A percentile compares a stretch with the other conserved stretches of the same genome.
These are phyloP conservation scores for Daldinia vernicosa DNA, from an alignment of 495 filamentous ascomycete genomes.

Conservation along the genomic window DNA sequence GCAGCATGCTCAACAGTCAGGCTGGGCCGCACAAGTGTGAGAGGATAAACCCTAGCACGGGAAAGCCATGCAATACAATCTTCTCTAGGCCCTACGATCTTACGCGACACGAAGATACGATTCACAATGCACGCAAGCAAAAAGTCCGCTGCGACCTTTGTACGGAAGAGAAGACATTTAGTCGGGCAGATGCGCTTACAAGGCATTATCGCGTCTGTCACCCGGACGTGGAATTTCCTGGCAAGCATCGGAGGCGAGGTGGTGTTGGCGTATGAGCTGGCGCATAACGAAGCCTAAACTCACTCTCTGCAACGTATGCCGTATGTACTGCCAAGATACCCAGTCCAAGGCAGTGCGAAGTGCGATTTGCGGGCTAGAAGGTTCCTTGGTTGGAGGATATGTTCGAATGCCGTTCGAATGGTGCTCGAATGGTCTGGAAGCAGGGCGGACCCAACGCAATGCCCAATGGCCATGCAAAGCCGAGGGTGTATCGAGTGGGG, in stretches of 20 bases:
- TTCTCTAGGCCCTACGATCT: conserved; percentile 99
- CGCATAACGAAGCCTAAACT: conserved; percentile 10
- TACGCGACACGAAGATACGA: conserved; percentile 96
- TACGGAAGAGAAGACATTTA: conserved; percentile 98
- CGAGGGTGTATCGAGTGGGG: conserved; percentile 34
- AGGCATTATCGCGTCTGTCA: conserved; percentile 92
- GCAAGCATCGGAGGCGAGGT: conserved; percentile 64
- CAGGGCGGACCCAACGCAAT: conserved; percentile 24
- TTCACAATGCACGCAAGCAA: conserved; percentile 92
- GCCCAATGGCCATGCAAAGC: conserved; percentile 11
- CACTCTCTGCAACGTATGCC: conserved; percentile 7
- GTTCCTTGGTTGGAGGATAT: conserved; percentile 14
- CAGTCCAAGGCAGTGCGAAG: conserved; percentile 15
- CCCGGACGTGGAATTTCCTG: conserved; percentile 82
- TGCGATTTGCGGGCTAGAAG: conserved; percentile 18
- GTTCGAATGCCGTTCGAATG: conserved; percentile 1
- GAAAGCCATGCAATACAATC: conserved; percentile 93
- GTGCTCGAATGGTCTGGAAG: conserved; percentile 35
- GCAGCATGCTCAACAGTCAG: conserved; percentile 70
- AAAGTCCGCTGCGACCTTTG: conserved; percentile 96
- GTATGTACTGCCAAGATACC: conserved; percentile 5
- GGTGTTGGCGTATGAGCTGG: conserved; percentile 42
- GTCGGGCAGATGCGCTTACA: conserved; percentile 88
- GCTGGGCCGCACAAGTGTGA: conserved; percentile 90
- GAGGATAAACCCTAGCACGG: conserved; percentile 92